These are phyloP conservation scores for Gossypium rotundifolium DNA, from an alignment of 345 rosid genomes.

Conservation along the genomic window DNA sequence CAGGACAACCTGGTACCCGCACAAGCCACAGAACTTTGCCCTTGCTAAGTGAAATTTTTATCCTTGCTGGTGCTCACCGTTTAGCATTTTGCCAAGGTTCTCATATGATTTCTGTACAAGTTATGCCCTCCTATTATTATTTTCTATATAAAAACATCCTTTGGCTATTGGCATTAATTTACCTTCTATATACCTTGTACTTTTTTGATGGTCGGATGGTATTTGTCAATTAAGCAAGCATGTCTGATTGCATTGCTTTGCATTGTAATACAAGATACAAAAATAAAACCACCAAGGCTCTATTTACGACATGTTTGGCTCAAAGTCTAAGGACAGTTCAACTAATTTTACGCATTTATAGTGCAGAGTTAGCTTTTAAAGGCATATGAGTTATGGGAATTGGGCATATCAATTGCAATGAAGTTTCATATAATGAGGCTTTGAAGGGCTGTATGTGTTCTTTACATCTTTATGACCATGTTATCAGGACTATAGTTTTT, in stretches of 20 bases:
- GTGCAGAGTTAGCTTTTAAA: not conserved
- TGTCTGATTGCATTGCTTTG: not conserved
- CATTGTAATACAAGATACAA: not conserved
- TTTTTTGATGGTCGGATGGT: not conserved
- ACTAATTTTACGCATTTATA: not conserved
- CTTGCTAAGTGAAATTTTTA: not conserved
- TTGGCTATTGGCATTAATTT: not conserved
- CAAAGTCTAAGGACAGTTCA: not conserved
- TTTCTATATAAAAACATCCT: not conserved
- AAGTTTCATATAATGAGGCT: not conserved
- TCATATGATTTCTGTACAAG: not conserved
- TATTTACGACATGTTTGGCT: not conserved
- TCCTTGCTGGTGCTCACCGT: not conserved
- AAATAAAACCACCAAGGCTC: not conserved
- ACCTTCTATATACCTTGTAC: not conserved
- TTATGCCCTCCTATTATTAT: not conserved
- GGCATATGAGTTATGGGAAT: not conserved
- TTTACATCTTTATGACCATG: not conserved
- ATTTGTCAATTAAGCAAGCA: not conserved
- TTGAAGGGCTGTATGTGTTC: not conserved
- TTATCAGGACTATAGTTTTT: not conserved
- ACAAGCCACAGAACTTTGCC: not conserved
- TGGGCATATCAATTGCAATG: not conserved
- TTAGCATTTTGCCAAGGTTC: not conserved
- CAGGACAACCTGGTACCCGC: not conserved